A percentile compares a stretch with the other conserved stretches of the same genome.
Evolutionary conservation across 768 basidiomycete genomes (phyloP).

Genomic region (Leucocoprinus leucothites): DNA sequence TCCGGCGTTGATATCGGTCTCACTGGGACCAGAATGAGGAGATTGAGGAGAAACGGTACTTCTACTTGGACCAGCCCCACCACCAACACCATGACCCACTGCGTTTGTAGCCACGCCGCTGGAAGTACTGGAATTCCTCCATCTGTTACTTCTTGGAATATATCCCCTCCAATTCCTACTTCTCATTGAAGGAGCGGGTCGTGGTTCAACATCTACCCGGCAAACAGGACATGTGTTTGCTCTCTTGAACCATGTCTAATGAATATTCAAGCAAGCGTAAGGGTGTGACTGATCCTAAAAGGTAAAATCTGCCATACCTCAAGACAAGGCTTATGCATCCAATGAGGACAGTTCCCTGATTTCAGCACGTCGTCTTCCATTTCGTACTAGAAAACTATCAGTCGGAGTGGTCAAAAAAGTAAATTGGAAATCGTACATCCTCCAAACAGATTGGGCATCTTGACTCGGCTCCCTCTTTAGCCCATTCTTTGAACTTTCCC

Average conservation of each 20-base stretch:
- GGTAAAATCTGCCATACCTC: slow-evolving; percentile 42
- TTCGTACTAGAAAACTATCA: slow-evolving; percentile 48
- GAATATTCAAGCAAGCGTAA: neutral
- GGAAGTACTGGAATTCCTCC: neutral
- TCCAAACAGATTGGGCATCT: slow-evolving; percentile 85
- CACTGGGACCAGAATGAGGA: neutral
- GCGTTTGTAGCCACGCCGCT: neutral
- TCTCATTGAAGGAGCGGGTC: neutral
- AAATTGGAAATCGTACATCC: slow-evolving; percentile 50
- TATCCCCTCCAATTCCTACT: neutral
- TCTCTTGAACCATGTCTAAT: slow-evolving; percentile 75
- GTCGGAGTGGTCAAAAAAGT: neutral
- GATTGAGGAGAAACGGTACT: neutral
- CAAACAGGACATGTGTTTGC: slow-evolving; percentile 83
- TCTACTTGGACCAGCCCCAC: neutral
- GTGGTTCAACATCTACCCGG: slow-evolving; percentile 49
- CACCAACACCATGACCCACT: neutral
- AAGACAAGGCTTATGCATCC: slow-evolving; percentile 76
- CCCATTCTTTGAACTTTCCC: slow-evolving; percentile 15
- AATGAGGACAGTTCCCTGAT: slow-evolving; percentile 70
- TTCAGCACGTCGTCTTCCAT: slow-evolving; percentile 61
- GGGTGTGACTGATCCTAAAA: neutral
- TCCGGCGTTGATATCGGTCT: neutral
- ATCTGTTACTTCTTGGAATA: neutral
- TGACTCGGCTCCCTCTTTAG: slow-evolving; percentile 36